Base-by-base conservation (phyloP, 202 grass and related monocot species). In the Setaria italica region DNA sequence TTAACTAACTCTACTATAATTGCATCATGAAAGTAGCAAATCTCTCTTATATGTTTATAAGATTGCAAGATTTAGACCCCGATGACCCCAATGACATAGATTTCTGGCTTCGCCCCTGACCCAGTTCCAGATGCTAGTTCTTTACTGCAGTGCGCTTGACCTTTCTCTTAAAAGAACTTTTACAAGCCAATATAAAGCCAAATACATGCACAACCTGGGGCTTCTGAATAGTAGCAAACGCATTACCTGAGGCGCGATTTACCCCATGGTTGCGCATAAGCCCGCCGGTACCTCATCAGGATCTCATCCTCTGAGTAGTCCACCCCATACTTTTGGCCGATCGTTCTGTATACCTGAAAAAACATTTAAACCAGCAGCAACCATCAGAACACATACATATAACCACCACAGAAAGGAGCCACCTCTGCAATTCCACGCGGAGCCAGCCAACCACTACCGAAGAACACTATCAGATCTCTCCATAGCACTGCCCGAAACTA, bases 261-360 rank as follows among this genome's bases (percentile, higher is more conserved):
- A 42, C 91, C 96, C 96, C 96, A 99, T 21, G 96, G 96, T 37
- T 94, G 93, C 39, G 89, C 79, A 67, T 99, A 99, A 0, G 93
- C 93, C 85, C 82, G 59, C 0, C 93, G 71, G 71, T 99, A 99
- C 47, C 93, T 78, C 74, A 62, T 82, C 77, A 99, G 79, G 62
- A 99, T 99, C 85, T 99, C 96, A 82, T 90, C 76, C 82, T 99
- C 96, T 0, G 93, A 95, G 62, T 94, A 99, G 29, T 87, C 62
- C 62, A 99, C 97, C 15, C 97, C 97, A 32, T 99, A 99, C 85
- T 99, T 99, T 32, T 96, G 85, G 10, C 97, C 97, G 4, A 99
- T 87, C 19, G 83, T 81, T 77, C 69, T 90, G 79, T 99, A 99
- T 11, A 99, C 94, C 97, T 99, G 66, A 33, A 76, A 39, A 50